Base-by-base conservation (phyloP, 2,329 filamentous ascomycete species). In the Ophiostoma piceae region DNA sequence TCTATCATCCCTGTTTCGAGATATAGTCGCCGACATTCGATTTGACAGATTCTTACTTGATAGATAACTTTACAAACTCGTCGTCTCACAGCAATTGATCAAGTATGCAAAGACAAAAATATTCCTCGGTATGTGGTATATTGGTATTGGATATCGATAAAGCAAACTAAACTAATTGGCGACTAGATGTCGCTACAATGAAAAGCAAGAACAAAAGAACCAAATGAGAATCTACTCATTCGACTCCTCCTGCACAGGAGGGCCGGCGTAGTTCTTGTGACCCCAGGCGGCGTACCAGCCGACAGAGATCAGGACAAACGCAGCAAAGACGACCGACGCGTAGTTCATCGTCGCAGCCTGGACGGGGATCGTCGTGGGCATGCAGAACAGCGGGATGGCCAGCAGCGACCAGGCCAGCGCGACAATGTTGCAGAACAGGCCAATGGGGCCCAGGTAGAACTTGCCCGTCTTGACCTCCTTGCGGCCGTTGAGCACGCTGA, bases 301-400 rank as follows among this genome's bases (percentile, higher is more conserved):
- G 37, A 66, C 35, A 11, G 65, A 66, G 11, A 66, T 14, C 9
- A 66, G 26, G 22, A 66, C 65, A n/a, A 66, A 66, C 19, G 65
- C 65, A 26, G 65, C 37, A 43, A 66, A 66, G 11, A 66, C 65
- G 39, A 66, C 65, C 9, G 65, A 66, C 65, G 65, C 65, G 39
- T 66, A 66, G 65, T 66, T 66, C 65, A 66, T 66, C 12, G 65
- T 66, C 11, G n/a, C 26, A 5, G 65, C 65, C 35, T 41, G 37
- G 22, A 66, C 65, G 11, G 65, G 65, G 22, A 66, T 66, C 1
- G 65, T 66, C 37, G 65, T 16, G 37, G 65, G 65, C 65, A 66
- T 66, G 65, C 65, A 66, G 65, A 66, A 66, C 37, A 66, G 65
- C 3, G 65, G 65, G 26, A 66, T 66, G 65, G 65, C 65, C 65